Base-by-base conservation (phyloP, 179 eudicot genomes). In the Vitellaria paradoxa region DNA sequence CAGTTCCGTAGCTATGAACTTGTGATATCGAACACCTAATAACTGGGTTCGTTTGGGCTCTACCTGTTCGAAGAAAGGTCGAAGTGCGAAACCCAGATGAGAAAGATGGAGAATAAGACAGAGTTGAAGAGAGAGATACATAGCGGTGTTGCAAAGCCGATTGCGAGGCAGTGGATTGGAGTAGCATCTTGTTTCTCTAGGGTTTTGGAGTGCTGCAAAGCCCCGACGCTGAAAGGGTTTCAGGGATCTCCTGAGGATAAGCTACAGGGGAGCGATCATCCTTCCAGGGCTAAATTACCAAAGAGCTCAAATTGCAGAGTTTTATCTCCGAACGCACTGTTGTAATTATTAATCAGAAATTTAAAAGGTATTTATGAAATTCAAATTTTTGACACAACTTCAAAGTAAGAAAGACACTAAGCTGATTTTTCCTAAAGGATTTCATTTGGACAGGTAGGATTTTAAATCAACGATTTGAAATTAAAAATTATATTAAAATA, bases 101-200 rank as follows among this genome's bases (percentile, higher is more conserved):
- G 80, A 82, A 80, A 70, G 79, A 77, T 30, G 62, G 72, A 20
- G 87, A 76, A 65, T 80, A 63, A 8, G 88, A 74, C 56, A 77
- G 17, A 6, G 74, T 13, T 18, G 85, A 84, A 47, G 85, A 76
- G 10, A 81, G 47, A 55, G 74, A 77, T 7, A 63, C 45, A 57
- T 18, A 45, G 55, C 26, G 76, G 49, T 60, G 82, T 18, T 76
- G 72, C 12, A 75, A 81, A 40, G 88, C 85, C 0, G 84, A 73
- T 7, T 84, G 83, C 53, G 88, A 62, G 30, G 79, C 64, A 26
- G 89, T 76, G 61, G 89, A 82, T 75, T 89, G 92, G 37, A 93
- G 91, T 2, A 88, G 78, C 97, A 93, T 93, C 20, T 78, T 77
- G 56, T 69, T n/a, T 65, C 37, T 77, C 49, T 56, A 56, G 74